Evolutionary conservation across 306 rosid species (phyloP).

Genomic region (Lupinus albus): DNA sequence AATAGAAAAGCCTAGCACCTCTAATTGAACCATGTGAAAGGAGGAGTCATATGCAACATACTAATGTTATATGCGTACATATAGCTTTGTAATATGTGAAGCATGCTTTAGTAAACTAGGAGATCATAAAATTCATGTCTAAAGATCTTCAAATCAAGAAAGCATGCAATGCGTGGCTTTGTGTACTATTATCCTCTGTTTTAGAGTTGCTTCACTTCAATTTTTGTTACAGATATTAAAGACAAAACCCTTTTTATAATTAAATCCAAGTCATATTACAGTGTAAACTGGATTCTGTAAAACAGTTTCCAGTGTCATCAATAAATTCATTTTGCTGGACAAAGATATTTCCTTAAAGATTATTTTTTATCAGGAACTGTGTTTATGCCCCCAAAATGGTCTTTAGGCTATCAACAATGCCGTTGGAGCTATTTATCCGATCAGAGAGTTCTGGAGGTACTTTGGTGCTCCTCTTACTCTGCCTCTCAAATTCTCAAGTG

Average conservation of each 20-base stretch:
- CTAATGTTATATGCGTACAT: background rate
- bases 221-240: conserved; percentile 18
- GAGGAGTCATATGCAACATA: conserved; percentile 20
- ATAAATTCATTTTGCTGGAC: conserved; percentile 20
- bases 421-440: conserved; percentile 84
- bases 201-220: conserved; percentile 1
- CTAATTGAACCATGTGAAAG: conserved; percentile 19
- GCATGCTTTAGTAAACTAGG: conserved; percentile 24
- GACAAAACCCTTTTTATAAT: conserved; percentile 7
- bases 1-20: conserved; percentile 17
- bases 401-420: conserved; percentile 93
- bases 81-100: background rate
- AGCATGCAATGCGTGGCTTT: background rate
- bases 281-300: conserved; percentile 23
- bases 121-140: conserved; percentile 25
- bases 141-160: conserved; percentile 25
- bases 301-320: conserved; percentile 2
- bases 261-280: conserved; percentile 20
- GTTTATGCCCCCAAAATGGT: conserved; percentile 94
- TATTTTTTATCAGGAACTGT: conserved; percentile 59
- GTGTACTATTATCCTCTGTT: conserved; percentile 18
- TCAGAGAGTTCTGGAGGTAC: conserved; percentile 76
- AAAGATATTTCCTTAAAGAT: conserved; percentile 29
- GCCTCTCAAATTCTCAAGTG: conserved; percentile 8
- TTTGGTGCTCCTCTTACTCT: conserved; percentile 16